Evolutionary conservation across 345 rosid genomes (phyloP).

Genomic region (Turnera subulata): DNA sequence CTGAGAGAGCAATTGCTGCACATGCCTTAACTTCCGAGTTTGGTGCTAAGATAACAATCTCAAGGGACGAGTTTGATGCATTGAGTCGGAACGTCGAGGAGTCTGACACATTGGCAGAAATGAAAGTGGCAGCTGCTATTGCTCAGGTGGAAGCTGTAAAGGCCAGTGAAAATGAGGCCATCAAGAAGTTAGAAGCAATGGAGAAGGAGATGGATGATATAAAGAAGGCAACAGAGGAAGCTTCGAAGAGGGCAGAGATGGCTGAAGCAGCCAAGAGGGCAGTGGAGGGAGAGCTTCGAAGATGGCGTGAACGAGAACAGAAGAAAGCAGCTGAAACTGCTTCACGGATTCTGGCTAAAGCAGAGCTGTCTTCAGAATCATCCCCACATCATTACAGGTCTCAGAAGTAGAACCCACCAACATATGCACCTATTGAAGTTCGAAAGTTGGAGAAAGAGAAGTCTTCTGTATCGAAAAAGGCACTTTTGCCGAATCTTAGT

Average conservation of each 20-base stretch:
- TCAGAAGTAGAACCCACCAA: constrained; percentile 43
- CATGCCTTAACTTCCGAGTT: constrained; percentile 76
- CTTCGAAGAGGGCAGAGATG: constrained; percentile 85
- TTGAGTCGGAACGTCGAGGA: constrained; percentile 75
- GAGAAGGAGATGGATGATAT: constrained; percentile 74
- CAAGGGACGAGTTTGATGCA: constrained; percentile 75
- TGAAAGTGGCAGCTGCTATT: constrained; percentile 92
- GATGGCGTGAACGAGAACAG: constrained; percentile 88
- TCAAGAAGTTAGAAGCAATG: constrained; percentile 65
- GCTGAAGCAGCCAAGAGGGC: constrained; percentile 93
- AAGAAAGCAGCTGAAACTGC: constrained; percentile 83
- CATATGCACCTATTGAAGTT: constrained; percentile 27
- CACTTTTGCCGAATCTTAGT: constrained; percentile 54
- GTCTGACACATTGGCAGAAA: constrained; percentile 67
- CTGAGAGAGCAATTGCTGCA: constrained; percentile 73
- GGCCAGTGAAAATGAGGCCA: constrained; percentile 87
- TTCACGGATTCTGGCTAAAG: constrained; percentile 66
- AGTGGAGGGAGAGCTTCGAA: constrained; percentile 87
- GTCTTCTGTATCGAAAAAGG: constrained; percentile 56
- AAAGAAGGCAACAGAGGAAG: constrained; percentile 59
- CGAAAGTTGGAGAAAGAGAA: constrained; percentile 60
- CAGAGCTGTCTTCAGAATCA: constrained; percentile 51
- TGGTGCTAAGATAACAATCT: constrained; percentile 70
- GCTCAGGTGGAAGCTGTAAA: constrained; percentile 94
- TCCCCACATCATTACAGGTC: constrained; percentile 57